Percentiles rank a stretch among this genome's conserved stretches.
Evolutionary conservation across 2,329 filamentous ascomycete species (phyloP).

Genomic region (Aspergillus sp.): DNA sequence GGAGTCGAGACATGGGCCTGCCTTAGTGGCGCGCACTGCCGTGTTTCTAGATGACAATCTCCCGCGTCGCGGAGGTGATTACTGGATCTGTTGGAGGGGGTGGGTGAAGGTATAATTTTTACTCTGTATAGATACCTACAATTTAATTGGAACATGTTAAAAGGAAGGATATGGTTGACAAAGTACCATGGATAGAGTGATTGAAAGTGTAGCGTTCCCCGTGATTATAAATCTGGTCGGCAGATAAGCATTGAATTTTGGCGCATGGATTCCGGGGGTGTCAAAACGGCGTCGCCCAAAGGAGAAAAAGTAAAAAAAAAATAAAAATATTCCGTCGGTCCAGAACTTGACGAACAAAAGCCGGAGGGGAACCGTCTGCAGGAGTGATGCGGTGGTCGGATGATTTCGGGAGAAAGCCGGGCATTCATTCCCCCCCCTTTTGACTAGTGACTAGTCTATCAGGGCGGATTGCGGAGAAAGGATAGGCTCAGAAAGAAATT

Average conservation of each 20-base stretch:
- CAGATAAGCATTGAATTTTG: background rate
- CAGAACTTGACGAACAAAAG: conserved; percentile 5
- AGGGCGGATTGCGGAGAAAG: conserved; percentile 17
- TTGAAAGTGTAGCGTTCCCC: background rate
- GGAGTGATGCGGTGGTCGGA: conserved; percentile 16
- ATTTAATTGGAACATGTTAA: background rate
- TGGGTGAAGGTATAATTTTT: background rate
- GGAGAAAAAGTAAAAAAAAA: background rate
- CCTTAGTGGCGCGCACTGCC: conserved; percentile 24
- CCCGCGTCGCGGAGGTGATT: conserved; percentile 17
- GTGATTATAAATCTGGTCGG: background rate
- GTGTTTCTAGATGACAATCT: conserved; percentile 26
- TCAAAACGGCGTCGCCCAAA: background rate
- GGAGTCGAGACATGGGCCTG: conserved; percentile 23
- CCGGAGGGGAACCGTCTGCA: conserved; percentile 1
- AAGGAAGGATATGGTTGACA: background rate
- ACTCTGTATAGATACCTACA: too few relatives aligned
- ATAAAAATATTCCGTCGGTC: background rate
- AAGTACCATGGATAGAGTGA: background rate
- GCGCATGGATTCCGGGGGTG: background rate
- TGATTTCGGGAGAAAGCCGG: conserved; percentile 21
- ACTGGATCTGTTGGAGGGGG: background rate
- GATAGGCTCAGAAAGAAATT: background rate
- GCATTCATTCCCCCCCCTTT: conserved; percentile 5
- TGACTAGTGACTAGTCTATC: conserved; percentile 7